Percentiles rank a stretch among this genome's conserved stretches.
Evolutionary conservation across 345 rosid genomes (phyloP).

Genomic region (Conringia planisiliqua): DNA sequence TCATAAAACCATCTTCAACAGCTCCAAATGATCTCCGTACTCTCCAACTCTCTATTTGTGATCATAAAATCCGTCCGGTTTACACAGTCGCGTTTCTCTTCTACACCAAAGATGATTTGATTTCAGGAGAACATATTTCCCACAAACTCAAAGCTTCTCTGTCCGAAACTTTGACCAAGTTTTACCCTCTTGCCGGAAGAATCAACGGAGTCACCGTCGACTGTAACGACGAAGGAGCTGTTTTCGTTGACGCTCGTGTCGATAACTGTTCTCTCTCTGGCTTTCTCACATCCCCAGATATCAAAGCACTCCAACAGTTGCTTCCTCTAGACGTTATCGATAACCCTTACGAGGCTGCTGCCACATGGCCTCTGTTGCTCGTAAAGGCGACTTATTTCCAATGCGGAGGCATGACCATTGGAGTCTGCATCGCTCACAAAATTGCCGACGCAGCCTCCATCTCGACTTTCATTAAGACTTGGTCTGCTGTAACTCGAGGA

Average conservation of each 20-base stretch:
- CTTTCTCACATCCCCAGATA: constrained; percentile 26
- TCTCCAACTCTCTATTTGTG: constrained; percentile 14
- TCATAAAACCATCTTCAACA: constrained; percentile 22
- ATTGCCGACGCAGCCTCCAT: constrained; percentile 43
- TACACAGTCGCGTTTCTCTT: constrained; percentile 14
- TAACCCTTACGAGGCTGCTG: neutral
- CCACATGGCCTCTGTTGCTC: neutral
- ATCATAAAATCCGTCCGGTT: neutral
- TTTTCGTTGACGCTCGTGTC: constrained; percentile 36
- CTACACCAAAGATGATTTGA: neutral
- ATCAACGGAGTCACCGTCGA: constrained; percentile 35
- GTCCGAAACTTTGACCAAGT: constrained; percentile 39
- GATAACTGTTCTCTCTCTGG: constrained; percentile 23
- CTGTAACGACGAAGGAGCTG: constrained; percentile 46
- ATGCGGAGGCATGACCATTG: constrained; percentile 46
- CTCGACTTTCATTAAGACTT: constrained; percentile 22
- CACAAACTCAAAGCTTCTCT: constrained; percentile 38
- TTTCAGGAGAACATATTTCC: constrained; percentile 6
- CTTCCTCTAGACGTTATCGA: constrained; percentile 18
- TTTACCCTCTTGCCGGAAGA: constrained; percentile 54
- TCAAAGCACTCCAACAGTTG: neutral
- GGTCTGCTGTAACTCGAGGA: constrained; percentile 28
- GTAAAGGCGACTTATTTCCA: constrained; percentile 29
- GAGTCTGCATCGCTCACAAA: constrained; percentile 42
- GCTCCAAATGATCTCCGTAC: constrained; percentile 12